A percentile compares a stretch with the other conserved stretches of the same genome.
Conservation (phyloP, 208 protist genomes). For the Kentomonas sorsogonicus region DNA sequence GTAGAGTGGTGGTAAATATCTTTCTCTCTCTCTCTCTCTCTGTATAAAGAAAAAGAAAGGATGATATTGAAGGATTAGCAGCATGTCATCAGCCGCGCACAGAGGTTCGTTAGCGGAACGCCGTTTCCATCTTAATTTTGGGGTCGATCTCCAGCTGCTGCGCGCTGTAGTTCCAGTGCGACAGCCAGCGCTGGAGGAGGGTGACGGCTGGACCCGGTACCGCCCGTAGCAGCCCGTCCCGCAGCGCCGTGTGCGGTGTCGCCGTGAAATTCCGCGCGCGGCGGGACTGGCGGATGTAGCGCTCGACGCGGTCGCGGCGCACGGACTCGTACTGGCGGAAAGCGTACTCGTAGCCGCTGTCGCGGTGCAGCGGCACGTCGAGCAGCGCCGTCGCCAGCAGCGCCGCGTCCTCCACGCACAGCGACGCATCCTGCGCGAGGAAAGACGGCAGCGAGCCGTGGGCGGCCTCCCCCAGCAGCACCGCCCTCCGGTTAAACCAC, state of each 20-base stretch:
- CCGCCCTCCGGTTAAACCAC: constrained; percentile 84
- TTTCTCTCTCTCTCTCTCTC: constrained; percentile 4
- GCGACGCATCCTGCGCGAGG: constrained; percentile 73
- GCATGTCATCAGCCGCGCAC: not conserved
- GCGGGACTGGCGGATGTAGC: constrained; percentile 84
- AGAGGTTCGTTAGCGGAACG: constrained; percentile 35
- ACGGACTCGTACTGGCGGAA: constrained; percentile 82
- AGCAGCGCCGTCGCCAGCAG: constrained; percentile 72
- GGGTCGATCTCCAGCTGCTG: constrained; percentile 81
- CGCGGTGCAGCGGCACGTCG: constrained; percentile 70
- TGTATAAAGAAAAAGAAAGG: not conserved
- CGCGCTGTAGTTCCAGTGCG: constrained; percentile 77
- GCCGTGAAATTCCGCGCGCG: constrained; percentile 59
- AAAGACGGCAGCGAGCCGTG: constrained; percentile 83
- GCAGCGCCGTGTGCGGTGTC: constrained; percentile 30
- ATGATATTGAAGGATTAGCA: too few species aligned
- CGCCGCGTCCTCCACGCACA: constrained; percentile 87
- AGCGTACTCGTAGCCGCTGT: constrained; percentile 81
- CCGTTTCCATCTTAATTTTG: constrained; percentile 79
- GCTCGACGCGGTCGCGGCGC: constrained; percentile 75
- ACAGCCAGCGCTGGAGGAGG: constrained; percentile 66
- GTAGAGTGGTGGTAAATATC: not conserved
- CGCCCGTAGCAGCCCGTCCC: constrained; percentile 44
- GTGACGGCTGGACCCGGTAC: constrained; percentile 37
- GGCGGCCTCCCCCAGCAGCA: constrained; percentile 81